phyloP scores from a whole-genome alignment of 1,284 basidiomycete species.

The Trametes polyzona region DNA sequence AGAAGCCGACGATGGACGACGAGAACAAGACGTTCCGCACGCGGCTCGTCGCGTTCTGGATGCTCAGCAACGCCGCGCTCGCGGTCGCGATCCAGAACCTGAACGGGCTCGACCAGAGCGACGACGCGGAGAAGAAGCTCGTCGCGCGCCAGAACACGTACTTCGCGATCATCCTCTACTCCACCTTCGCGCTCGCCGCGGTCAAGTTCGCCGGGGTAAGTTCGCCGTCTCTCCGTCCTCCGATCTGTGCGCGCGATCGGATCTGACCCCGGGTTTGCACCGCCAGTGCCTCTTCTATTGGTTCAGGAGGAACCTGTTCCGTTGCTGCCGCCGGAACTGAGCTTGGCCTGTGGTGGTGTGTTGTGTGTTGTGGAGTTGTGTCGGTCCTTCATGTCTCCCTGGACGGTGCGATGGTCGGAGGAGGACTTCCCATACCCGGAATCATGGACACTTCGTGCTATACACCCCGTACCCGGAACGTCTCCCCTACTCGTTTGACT shows the following conservation, averaged over 20 bases:
- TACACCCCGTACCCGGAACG: not conserved
- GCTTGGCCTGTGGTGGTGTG: not conserved
- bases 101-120: constrained; percentile 66
- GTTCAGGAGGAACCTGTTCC: constrained; percentile 83
- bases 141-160: constrained; percentile 74
- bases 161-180: constrained; percentile 86
- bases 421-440: constrained; percentile 12
- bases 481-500: not conserved
- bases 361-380: not conserved
- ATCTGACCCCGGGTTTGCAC: constrained; percentile 22
- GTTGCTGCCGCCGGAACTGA: constrained; percentile 77
- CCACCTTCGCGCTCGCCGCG: constrained; percentile 82
- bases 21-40: constrained; percentile 95
- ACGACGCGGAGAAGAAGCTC: constrained; percentile 51
- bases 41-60: constrained; percentile 85
- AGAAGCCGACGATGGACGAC: constrained; percentile 90
- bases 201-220: constrained; percentile 86
- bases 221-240: constrained; percentile 30
- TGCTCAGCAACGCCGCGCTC: constrained; percentile 80
- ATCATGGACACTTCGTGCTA: constrained; percentile 29
- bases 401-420: constrained; percentile 5
- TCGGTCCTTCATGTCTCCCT: not conserved
- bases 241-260: not conserved
- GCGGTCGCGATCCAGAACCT: constrained; percentile 86
- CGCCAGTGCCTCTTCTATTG: constrained; percentile 81